phyloP scores from a whole-genome alignment of 345 rosid species.

The Citrus hindsii region DNA sequence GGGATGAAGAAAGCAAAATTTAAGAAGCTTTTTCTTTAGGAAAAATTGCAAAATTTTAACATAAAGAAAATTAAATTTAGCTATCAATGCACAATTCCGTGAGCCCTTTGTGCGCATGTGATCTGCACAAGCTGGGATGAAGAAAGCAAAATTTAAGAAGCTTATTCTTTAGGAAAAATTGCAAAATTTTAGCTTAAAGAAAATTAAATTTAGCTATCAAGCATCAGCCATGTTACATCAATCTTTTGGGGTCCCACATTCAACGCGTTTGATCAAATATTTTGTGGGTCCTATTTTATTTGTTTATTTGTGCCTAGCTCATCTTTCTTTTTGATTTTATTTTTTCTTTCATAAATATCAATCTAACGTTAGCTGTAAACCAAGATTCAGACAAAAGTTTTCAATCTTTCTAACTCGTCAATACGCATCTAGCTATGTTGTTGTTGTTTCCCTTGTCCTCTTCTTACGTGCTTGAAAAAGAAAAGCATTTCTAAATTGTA shows the following conservation, averaged over 20 bases:
- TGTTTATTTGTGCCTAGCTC: neutral
- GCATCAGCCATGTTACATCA: constrained; percentile 20
- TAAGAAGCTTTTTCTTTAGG: too few relatives aligned
- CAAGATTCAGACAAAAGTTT: constrained; percentile 27
- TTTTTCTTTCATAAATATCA: neutral
- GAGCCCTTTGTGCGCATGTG: constrained; percentile 19
- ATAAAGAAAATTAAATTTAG: neutral
- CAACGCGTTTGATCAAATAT: constrained; percentile 28
- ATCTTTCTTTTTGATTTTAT: neutral
- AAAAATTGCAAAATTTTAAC: neutral
- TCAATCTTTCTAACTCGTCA: neutral
- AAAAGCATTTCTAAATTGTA: neutral
- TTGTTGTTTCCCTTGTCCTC: constrained; percentile 7
- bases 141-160: too few relatives aligned
- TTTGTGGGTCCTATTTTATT: constrained; percentile 6
- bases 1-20: too few relatives aligned
- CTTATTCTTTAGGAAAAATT: neutral
- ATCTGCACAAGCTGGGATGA: neutral
- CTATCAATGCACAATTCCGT: neutral
- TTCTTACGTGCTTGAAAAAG: neutral
- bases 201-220: neutral
- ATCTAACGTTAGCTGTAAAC: constrained; percentile 34
- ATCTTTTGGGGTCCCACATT: constrained; percentile 27
- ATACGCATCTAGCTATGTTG: neutral
- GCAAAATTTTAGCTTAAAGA: neutral